Evolutionary conservation across 2,329 filamentous ascomycete species (phyloP), one percentile per base, ranked within the genome.

Genomic region (Pyrenophora tritici-repentis): DNA sequence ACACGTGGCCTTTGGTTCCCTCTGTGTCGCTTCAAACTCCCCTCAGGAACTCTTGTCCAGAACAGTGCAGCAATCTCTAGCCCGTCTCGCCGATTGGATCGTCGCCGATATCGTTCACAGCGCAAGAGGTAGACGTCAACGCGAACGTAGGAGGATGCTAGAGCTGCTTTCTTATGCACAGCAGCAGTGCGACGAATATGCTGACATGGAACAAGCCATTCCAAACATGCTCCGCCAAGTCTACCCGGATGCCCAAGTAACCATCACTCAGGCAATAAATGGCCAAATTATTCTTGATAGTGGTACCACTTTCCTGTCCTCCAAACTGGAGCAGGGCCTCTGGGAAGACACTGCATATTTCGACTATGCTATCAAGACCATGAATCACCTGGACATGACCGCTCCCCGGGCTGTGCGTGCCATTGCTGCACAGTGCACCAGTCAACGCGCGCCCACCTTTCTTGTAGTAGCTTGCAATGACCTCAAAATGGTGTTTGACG

Each of bases 341-440:
- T 80, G 77, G 77, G 78, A 80, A 58, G 77, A 79, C 24, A 62
- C 62, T 4, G 69, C 70, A 6, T 66, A 70, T 9, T 70, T 79
- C 7, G 74, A 79, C 9, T 56, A 74, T 3, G 55, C 75, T 10
- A 75, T 79, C 12, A 40, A 59, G 0, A 62, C 67, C 0, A 61
- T 63, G 0, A 79, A 78, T 16, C 68, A 77, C 41, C 40, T 55
- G 16, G 53, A 47, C 0, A 60, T 70, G 0, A 56, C 62, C 1
- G 67, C 73, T 0, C 51, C 61, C 0, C 62, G 65, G 5, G 66
- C 64, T 4, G 65, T 79, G 0, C 75, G 78, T 3, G 69, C 71
- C 0, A 68, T 79, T 10, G 62, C 69, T 12, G 63, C 71, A 13
- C 66, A 67, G 16, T 76, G 74, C 43, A 68, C 73, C 29, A 73